Evolutionary conservation across 306 rosid species (phyloP), one percentile per base, ranked within the genome.

Genomic region (Lathyrus tuberosus): DNA sequence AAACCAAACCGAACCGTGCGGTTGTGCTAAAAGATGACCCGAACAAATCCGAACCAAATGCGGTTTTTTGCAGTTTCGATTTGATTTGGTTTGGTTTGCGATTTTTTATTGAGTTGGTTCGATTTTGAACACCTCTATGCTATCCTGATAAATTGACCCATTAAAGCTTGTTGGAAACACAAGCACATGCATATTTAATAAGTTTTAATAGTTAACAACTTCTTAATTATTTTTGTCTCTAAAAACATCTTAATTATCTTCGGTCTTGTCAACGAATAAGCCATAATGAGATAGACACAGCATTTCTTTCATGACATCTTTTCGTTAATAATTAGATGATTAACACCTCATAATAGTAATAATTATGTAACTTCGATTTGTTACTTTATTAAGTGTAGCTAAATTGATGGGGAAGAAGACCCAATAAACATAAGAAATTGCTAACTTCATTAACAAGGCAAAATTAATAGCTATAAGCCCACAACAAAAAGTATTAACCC

Each of bases 131-230:
- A n/a, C n/a, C n/a, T n/a, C 88, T 67, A 51, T 82, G 68, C 79
- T 84, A 81, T 86, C 88, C 24, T 60, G 63, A 76, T 81, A 77
- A 79, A 81, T 67, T 87, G 91, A 87, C 81, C 91, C 89, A 80
- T 87, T 82, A 81, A 77, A 62, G 26, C 76, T 72, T 56, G 74
- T 69, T 75, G 83, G 79, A 81, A 85, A 85, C 96, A 91, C 51
- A 77, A 77, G 89, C 93, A 91, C 96, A 91, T 91, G 96, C 84
- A 77, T 22, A 72, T 81, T 78, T 82, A 79, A 81, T 78, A 78
- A 69, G 73, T 77, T 76, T 73, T 75, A 11, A 3, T 41, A 16
- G 15, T 79, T 82, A 78, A 84, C 78, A 84, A 74, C 88, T 70
- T 48, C 81, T 78, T 81, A 80, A 87, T 84, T 66, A 82, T 10